Evolutionary conservation across 2,329 filamentous ascomycete genomes (phyloP), one percentile per base, ranked within the genome.

Genomic region (Sordariomycetes sp.): DNA sequence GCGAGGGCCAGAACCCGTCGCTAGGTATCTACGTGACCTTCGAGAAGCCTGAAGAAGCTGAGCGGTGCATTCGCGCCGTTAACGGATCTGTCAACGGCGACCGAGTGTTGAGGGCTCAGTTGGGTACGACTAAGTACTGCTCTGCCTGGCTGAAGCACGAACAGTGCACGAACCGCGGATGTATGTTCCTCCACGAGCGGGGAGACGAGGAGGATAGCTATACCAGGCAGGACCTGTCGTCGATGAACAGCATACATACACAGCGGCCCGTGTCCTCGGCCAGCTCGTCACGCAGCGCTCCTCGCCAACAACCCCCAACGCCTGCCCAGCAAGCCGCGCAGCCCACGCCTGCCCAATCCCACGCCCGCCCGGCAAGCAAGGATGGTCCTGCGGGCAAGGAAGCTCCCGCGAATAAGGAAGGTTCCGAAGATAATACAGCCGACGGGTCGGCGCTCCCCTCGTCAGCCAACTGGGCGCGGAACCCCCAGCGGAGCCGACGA

Each of bases 11-110:
- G 61, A 88, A 90, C 62, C 88, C 94, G 64, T 95, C 91, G 0
- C 86, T 99, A 5, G 94, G 94, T 53, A 92, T 99, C 55, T 99
- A 99, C 67, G 94, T 99, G n/a, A 99, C 94, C 0, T 99, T 96
- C 68, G 87, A 94, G 63, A 86, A 82, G 62, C 95, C 95, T 68
- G 84, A 90, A 62, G 94, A 97, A 71, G 94, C 94, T 17, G 86
- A 86, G 48, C 84, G 81, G 42, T 99, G 94, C 69, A 99, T 99
- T 61, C 80, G 85, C 58, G 90, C 90, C 42, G 94, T 99, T 5
- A 90, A 99, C 69, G 90, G 91, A 36, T 95, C 91, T 1, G 81
- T 87, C 60, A 97, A 99, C 66, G 90, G 89, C 56, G 94, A 97
- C 61, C 79, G 92, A 55, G 79, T 89, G 15, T 73, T 99, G 22